Evolutionary conservation across 371 early-diverging fungal genomes (phyloP).

Genomic region (Apophysomyces variabilis): DNA sequence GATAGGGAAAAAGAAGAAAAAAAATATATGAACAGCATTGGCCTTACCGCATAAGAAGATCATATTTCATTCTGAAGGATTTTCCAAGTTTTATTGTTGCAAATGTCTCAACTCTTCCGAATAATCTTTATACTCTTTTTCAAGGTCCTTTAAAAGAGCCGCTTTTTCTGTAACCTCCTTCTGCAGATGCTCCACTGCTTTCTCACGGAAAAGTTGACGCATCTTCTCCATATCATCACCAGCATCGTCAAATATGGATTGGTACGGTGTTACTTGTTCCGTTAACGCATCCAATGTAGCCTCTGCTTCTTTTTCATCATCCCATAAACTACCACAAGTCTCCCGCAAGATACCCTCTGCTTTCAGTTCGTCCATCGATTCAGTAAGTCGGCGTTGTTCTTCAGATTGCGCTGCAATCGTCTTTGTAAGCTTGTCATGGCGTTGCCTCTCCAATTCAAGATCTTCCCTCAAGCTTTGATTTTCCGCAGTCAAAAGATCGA

Average conservation of each 20-base stretch:
- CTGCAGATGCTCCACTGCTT: background rate
- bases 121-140: background rate
- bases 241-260: slow-evolving; percentile 2
- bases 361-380: background rate
- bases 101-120: background rate
- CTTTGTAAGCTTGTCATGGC: background rate
- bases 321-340: background rate
- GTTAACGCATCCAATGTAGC: background rate
- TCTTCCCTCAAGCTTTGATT: slow-evolving; percentile 1
- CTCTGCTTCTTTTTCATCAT: slow-evolving; percentile 1
- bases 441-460: background rate
- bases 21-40: too few relatives aligned
- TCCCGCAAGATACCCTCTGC: background rate
- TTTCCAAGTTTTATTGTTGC: too few relatives aligned
- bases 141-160: background rate
- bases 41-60: too few relatives aligned
- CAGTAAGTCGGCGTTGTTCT: background rate
- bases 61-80: too few relatives aligned
- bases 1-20: too few relatives aligned
- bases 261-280: background rate
- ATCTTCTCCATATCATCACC: slow-evolving; percentile 4
- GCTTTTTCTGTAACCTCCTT: background rate
- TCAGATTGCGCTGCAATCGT: background rate
- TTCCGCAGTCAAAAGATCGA: slow-evolving; percentile 1
- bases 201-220: background rate